Conservation (phyloP, 2,329 filamentous ascomycete species). For the Colletotrichum orbiculare region DNA sequence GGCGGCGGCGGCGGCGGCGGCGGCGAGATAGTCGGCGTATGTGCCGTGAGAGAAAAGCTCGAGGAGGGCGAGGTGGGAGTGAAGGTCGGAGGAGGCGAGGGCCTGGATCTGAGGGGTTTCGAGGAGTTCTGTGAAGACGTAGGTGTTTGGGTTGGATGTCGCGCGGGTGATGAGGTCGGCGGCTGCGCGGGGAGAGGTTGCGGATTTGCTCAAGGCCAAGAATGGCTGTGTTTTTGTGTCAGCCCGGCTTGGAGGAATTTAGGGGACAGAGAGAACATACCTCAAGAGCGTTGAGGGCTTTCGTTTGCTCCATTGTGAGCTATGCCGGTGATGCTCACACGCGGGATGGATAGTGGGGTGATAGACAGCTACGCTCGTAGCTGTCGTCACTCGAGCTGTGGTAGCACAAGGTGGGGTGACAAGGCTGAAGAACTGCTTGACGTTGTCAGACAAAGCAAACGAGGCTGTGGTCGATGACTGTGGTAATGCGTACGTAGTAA, state of each 20-base stretch:
- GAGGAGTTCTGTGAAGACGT: slow-evolving; percentile 94
- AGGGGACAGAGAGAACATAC: slow-evolving; percentile 49
- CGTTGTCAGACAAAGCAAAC: slow-evolving; percentile 21
- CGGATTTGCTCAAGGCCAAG: slow-evolving; percentile 86
- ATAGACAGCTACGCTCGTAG: background rate
- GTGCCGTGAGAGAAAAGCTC: slow-evolving; percentile 94
- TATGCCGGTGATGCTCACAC: slow-evolving; percentile 9
- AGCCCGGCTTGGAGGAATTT: background rate
- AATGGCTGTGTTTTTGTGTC: slow-evolving; percentile 76
- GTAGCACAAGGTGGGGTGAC: slow-evolving; percentile 23
- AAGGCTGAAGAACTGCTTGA: slow-evolving; percentile 23
- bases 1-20: slow-evolving; percentile 38
- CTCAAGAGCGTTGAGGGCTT: slow-evolving; percentile 73
- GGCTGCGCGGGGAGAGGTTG: slow-evolving; percentile 83
- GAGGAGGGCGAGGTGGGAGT: slow-evolving; percentile 75
- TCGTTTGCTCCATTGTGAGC: slow-evolving; percentile 76
- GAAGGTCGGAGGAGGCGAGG: slow-evolving; percentile 72
- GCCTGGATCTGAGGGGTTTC: slow-evolving; percentile 81
- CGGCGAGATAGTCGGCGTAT: slow-evolving; percentile 76
- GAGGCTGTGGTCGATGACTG: slow-evolving; percentile 14
- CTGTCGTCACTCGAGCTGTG: slow-evolving; percentile 17
- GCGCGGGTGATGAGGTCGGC: slow-evolving; percentile 88
- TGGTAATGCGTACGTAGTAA: background rate
- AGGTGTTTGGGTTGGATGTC: slow-evolving; percentile 90
- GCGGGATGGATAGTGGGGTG: slow-evolving; percentile 8